Evolutionary conservation across 225 moss, liverwort and hornwort genomes (phyloP).

Genomic region (Lunularia cruciata): DNA sequence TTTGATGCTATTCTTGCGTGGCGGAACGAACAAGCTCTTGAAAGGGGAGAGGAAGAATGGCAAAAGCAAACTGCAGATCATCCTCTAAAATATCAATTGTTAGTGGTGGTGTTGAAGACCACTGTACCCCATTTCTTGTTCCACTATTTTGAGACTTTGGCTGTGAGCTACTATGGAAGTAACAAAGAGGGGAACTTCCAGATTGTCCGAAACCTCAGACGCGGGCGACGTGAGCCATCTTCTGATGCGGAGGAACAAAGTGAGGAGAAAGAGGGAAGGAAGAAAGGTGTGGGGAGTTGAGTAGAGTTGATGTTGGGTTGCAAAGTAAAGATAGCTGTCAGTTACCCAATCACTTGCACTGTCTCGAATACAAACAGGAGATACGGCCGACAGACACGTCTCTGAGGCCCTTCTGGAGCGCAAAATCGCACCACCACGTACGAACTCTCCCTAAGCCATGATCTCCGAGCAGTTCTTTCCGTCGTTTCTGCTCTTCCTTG

Average conservation of each 20-base stretch:
- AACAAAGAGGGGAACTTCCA: neutral
- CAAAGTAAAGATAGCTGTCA: neutral
- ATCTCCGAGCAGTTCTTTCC: neutral
- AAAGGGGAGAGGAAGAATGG: no score
- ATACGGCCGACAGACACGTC: no score
- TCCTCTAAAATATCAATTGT: no score
- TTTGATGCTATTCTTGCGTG: no score
- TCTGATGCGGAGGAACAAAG: neutral
- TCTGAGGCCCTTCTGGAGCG: no score
- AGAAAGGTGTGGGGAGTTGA: neutral
- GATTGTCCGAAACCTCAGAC: neutral
- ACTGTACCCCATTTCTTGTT: no score
- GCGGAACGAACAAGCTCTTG: no score
- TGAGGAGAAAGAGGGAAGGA: neutral
- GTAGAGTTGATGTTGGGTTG: neutral
- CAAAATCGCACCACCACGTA: no score
- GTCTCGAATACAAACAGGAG: neutral
- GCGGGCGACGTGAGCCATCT: neutral
- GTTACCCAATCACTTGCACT: neutral
- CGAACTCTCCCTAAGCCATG: neutral
- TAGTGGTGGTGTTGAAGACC: no score
- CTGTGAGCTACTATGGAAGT: neutral
- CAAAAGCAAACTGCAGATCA: no score
- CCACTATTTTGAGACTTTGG: neutral
- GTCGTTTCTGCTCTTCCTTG: neutral